Conservation (phyloP, 352 stramenopile genomes). For the Thalassiosira ordinaria region DNA sequence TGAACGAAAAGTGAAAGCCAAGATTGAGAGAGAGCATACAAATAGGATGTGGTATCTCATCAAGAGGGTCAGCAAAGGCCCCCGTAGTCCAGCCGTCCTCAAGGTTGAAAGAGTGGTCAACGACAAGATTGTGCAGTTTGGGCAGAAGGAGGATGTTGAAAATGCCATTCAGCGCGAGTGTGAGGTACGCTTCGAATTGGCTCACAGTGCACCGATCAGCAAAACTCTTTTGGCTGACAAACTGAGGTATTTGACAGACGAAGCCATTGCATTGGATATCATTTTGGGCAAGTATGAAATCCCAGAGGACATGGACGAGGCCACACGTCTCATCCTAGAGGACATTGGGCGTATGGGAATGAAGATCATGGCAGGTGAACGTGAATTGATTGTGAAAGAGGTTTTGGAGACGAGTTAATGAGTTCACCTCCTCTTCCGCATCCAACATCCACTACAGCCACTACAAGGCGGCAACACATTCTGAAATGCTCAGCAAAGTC, state of each 20-base stretch:
- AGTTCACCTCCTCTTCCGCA: background rate
- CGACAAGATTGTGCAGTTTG: background rate
- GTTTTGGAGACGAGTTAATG: conserved; percentile 1
- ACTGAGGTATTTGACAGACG: conserved; percentile 2
- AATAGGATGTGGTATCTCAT: conserved; percentile 4
- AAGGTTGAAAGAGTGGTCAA: background rate
- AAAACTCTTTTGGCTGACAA: conserved; percentile 1
- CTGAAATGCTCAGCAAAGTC: background rate
- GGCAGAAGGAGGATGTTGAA: background rate
- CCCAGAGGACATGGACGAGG: conserved; percentile 5
- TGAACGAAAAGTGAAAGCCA: conserved; percentile 8
- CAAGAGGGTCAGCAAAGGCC: background rate
- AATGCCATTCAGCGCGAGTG: conserved; percentile 3
- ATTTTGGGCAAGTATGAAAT: conserved; percentile 13
- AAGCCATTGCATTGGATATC: background rate
- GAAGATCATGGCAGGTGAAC: background rate
- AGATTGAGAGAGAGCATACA: background rate
- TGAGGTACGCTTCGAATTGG: conserved; percentile 1
- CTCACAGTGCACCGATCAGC: conserved; percentile 5
- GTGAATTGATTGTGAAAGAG: background rate
- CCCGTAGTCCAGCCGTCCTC: background rate
- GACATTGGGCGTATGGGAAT: background rate
- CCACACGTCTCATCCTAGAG: background rate
- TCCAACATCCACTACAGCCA: conserved; percentile 11
- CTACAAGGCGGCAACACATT: conserved; percentile 12